phyloP scores from a whole-genome alignment of 116 monocot genomes.

The Trichopus zeylanicus region DNA sequence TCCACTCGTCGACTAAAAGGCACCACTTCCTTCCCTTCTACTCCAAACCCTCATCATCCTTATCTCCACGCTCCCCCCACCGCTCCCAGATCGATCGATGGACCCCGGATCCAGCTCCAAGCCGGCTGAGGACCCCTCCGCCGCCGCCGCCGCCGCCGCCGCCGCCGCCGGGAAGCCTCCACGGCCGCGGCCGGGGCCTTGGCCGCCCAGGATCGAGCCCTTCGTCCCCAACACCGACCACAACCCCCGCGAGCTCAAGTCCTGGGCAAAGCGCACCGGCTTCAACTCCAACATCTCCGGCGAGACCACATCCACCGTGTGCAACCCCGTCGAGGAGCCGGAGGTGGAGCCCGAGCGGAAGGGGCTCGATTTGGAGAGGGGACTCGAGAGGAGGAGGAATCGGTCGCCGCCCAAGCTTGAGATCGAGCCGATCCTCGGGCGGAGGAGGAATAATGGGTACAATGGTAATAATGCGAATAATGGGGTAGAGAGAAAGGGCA shows the following conservation, averaged over 20 bases:
- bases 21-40: no score
- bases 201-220: slow-evolving; percentile 73
- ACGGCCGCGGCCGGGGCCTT: slow-evolving; percentile 34
- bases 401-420: slow-evolving; percentile 17
- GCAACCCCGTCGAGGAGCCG: slow-evolving; percentile 21
- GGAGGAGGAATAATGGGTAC: slow-evolving; percentile 14
- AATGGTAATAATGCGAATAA: no score
- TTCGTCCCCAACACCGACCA: slow-evolving; percentile 66
- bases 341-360: slow-evolving; percentile 2
- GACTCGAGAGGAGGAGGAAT: slow-evolving; percentile 1
- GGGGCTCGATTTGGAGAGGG: slow-evolving; percentile 22
- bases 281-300: slow-evolving; percentile 75
- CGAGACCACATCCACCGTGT: slow-evolving; percentile 39
- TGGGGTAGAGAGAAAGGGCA: slow-evolving; percentile 3
- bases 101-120: slow-evolving; percentile 4
- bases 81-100: no score
- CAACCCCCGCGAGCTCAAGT: slow-evolving; percentile 72
- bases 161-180: slow-evolving; percentile 32
- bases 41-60: no score
- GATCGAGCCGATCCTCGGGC: slow-evolving; percentile 37
- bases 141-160: slow-evolving; percentile 37
- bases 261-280: slow-evolving; percentile 93
- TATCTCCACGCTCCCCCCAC: no score
- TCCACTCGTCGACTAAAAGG: no score
- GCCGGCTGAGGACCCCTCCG: not conserved